Conservation (phyloP, 2,329 filamentous ascomycete species). For the Beauveria rudraprayagi region DNA sequence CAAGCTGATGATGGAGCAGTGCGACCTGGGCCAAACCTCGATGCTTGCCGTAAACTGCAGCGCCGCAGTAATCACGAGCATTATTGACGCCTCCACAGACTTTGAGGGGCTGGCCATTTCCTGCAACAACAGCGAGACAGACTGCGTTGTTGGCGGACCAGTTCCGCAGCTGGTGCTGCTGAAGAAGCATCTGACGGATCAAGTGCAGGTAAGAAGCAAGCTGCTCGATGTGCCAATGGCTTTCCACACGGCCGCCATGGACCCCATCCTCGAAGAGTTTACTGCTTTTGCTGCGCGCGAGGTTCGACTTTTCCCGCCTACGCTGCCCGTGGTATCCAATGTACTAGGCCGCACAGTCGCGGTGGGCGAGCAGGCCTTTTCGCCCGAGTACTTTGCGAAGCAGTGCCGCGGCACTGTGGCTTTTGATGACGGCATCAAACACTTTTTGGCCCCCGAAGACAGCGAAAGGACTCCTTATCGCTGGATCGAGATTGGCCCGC, state of each 20-base stretch:
- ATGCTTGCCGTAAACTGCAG: constrained; percentile 17
- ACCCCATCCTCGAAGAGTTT: constrained; percentile 18
- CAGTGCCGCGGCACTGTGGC: background rate
- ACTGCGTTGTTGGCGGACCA: constrained; percentile 23
- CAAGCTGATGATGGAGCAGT: constrained; percentile 15
- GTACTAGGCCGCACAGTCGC: constrained; percentile 10
- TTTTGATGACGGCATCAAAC: background rate
- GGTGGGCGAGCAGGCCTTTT: background rate
- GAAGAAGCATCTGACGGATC: constrained; percentile 11
- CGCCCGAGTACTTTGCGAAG: background rate
- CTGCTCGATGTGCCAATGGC: constrained; percentile 20
- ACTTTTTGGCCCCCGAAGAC: background rate
- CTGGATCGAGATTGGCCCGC: background rate
- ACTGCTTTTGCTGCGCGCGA: constrained; percentile 5
- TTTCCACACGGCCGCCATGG: constrained; percentile 23
- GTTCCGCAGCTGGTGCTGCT: constrained; percentile 11
- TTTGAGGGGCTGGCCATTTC: constrained; percentile 18
- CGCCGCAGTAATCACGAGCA: constrained; percentile 12
- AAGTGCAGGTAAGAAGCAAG: constrained; percentile 19
- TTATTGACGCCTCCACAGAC: background rate
- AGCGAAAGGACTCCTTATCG: background rate
- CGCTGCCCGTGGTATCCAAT: constrained; percentile 14
- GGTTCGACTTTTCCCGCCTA: background rate
- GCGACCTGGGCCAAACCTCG: constrained; percentile 12
- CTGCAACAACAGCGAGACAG: constrained; percentile 23